Percentiles rank a stretch among this genome's conserved stretches.
Conservation (phyloP, 2,329 filamentous ascomycete genomes). For the Alternaria ethzedia region DNA sequence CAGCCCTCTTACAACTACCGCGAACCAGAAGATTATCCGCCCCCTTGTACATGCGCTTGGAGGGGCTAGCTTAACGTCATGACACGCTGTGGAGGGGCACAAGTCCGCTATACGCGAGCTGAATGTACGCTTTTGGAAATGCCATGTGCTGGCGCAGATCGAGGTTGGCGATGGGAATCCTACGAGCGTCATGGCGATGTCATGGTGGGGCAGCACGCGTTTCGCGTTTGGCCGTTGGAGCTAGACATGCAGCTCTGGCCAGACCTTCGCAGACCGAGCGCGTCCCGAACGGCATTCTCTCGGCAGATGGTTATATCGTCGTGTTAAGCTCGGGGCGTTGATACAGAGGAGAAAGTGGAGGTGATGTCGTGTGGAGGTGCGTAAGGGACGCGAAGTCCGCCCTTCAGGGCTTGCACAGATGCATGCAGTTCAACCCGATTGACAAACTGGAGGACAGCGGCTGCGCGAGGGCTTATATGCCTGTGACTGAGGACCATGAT, state of each 20-base stretch:
- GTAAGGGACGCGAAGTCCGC: neutral
- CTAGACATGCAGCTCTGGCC: slow-evolving; percentile 18
- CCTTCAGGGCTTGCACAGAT: neutral
- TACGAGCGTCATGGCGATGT: slow-evolving; percentile 37
- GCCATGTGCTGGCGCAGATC: slow-evolving; percentile 26
- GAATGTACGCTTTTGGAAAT: slow-evolving; percentile 2
- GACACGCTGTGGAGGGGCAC: slow-evolving; percentile 29
- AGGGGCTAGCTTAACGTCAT: slow-evolving; percentile 38
- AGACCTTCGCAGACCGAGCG: neutral
- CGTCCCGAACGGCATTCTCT: slow-evolving; percentile 6
- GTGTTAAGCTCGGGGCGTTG: slow-evolving; percentile 1
- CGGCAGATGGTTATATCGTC: slow-evolving; percentile 1
- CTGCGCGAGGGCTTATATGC: slow-evolving; percentile 11
- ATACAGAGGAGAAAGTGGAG: neutral
- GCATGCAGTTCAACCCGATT: neutral
- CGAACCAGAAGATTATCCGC: slow-evolving; percentile 17
- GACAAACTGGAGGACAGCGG: neutral
- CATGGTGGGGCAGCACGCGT: slow-evolving; percentile 26
- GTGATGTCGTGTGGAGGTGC: neutral
- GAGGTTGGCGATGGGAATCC: slow-evolving; percentile 21
- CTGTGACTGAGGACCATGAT: slow-evolving; percentile 29
- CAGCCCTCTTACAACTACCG: slow-evolving; percentile 28
- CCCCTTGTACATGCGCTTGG: slow-evolving; percentile 35
- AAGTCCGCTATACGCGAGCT: slow-evolving; percentile 19
- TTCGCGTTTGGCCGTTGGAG: slow-evolving; percentile 15